Conservation (phyloP, 2,329 filamentous ascomycete genomes). For the Colletotrichum spinosum region DNA sequence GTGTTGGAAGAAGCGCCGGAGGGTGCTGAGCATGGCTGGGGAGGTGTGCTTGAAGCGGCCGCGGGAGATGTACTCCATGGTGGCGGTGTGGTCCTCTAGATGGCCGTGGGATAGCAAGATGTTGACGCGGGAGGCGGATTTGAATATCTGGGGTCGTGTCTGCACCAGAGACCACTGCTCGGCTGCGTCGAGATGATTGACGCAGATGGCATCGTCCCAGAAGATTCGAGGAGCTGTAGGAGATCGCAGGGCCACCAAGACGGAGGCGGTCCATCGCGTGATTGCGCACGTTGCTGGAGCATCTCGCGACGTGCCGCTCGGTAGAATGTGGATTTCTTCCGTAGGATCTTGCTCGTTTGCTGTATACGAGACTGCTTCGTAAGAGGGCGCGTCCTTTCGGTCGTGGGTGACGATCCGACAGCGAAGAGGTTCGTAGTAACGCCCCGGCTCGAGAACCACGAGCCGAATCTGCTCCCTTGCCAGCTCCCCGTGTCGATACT, state of each 20-base stretch:
- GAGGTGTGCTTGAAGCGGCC: constrained; percentile 12
- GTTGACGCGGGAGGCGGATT: constrained; percentile 39
- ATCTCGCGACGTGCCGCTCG: neutral
- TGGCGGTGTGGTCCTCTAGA: constrained; percentile 25
- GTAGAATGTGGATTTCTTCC: neutral
- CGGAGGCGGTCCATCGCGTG: neutral
- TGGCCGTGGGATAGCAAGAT: constrained; percentile 38
- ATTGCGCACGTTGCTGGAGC: neutral
- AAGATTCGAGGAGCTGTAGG: constrained; percentile 7
- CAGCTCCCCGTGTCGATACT: neutral
- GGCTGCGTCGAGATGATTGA: constrained; percentile 38
- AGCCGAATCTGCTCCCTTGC: constrained; percentile 7
- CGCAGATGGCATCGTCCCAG: constrained; percentile 44
- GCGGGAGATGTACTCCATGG: constrained; percentile 8
- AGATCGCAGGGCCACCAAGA: neutral
- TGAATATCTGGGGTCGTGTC: constrained; percentile 41
- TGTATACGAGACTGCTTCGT: constrained; percentile 21
- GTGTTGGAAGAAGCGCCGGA: neutral
- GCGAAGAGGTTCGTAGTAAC: neutral
- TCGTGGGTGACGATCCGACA: constrained; percentile 4
- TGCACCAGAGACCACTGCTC: constrained; percentile 41
- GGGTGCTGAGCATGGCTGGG: neutral
- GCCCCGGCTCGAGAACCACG: constrained; percentile 1
- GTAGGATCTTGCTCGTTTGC: neutral
- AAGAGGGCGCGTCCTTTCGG: neutral